Percentiles rank a stretch among this genome's conserved stretches.
phyloP scores from a whole-genome alignment of 805 yeast species.

The Kodamaea hsintzibuensis region DNA sequence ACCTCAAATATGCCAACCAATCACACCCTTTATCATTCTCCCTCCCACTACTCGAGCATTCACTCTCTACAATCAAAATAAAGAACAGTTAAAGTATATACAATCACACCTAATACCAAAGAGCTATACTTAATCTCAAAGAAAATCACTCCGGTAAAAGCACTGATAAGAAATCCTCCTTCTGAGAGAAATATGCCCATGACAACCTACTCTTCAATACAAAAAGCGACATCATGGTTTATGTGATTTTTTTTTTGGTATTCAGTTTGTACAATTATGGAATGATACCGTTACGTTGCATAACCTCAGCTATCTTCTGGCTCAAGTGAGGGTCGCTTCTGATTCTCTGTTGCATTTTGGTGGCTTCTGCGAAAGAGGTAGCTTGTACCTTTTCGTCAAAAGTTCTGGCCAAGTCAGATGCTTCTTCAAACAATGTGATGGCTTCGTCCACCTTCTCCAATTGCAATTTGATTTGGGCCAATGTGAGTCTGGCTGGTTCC shows the following conservation, averaged over 20 bases:
- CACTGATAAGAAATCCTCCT: neutral
- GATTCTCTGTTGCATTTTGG: conserved; percentile 82
- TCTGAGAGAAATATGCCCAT: neutral
- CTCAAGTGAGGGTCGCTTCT: conserved; percentile 66
- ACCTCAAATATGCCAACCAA: no score
- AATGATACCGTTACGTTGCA: conserved; percentile 31
- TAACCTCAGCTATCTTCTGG: conserved; percentile 60
- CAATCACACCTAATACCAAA: conserved; percentile 6
- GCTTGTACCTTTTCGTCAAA: conserved; percentile 88
- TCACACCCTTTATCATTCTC: neutral
- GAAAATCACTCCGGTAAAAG: neutral
- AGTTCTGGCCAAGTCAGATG: conserved; percentile 79
- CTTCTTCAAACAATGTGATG: conserved; percentile 74
- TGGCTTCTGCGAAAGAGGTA: conserved; percentile 87
- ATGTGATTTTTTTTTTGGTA: neutral
- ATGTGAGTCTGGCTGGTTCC: conserved; percentile 85
- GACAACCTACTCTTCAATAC: neutral
- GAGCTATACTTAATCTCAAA: conserved; percentile 2
- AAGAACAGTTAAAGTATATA: conserved; percentile 2
- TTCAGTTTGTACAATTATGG: conserved; percentile 7
- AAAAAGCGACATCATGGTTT: neutral
- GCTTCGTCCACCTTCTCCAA: conserved; percentile 82
- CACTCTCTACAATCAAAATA: neutral
- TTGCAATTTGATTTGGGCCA: conserved; percentile 89
- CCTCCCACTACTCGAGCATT: neutral